These are phyloP conservation scores for Ophiosphaerella herpotricha DNA, from an alignment of 2,329 filamentous ascomycete species.

Conservation along the genomic window DNA sequence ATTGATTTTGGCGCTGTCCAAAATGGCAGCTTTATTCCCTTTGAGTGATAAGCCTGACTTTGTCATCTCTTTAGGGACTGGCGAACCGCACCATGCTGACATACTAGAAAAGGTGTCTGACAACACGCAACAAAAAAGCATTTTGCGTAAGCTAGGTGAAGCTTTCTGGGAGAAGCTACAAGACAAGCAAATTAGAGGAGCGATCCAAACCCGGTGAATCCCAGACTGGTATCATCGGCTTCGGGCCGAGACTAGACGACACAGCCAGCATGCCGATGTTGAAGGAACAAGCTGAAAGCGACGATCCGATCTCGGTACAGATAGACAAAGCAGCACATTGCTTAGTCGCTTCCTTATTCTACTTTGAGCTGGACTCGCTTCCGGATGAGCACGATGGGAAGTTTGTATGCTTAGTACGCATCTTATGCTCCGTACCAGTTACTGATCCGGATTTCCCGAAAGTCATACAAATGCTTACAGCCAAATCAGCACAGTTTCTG, in stretches of 20 bases:
- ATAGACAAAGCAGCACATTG: background rate
- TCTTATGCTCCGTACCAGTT: constrained; percentile 6
- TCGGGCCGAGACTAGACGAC: too few relatives aligned
- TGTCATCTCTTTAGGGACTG: constrained; percentile 23
- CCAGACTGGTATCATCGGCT: background rate
- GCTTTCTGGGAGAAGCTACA: constrained; percentile 18
- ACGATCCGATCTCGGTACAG: too few relatives aligned
- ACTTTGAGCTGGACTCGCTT: constrained; percentile 23
- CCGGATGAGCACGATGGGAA: constrained; percentile 14
- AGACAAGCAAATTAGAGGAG: constrained; percentile 14
- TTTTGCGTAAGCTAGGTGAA: constrained; percentile 8
- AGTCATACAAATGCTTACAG: too few relatives aligned
- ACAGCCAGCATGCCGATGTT: too few relatives aligned
- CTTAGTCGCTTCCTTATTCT: constrained; percentile 20
- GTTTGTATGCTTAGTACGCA: constrained; percentile 6
- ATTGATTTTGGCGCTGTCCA: constrained; percentile 17
- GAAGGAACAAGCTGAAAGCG: too few relatives aligned
- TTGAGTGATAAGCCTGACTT: constrained; percentile 19
- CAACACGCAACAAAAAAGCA: constrained; percentile 15
- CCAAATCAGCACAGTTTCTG: background rate
- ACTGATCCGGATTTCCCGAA: too few relatives aligned
- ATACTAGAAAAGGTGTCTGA: constrained; percentile 6
- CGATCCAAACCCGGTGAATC: constrained; percentile 4
- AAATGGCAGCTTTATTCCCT: constrained; percentile 17
- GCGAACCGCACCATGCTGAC: constrained; percentile 6